Evolutionary conservation across 139 green algal species (phyloP).

Genomic region (Micractinium conductrix): DNA sequence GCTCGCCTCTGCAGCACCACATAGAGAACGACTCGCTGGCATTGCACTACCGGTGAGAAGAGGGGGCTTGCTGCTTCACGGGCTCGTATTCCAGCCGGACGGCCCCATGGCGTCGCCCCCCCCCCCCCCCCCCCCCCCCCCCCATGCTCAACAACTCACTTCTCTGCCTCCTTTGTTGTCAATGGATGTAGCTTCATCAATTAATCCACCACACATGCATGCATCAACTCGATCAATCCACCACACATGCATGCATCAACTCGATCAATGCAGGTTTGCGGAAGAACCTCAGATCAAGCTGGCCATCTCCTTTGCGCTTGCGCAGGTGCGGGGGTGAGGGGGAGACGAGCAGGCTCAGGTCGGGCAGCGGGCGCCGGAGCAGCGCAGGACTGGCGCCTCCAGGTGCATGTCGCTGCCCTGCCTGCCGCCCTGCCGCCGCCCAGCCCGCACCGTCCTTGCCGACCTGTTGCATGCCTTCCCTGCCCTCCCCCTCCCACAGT

Average conservation of each 20-base stretch:
- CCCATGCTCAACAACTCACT: background rate
- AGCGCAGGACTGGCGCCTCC: too few relatives aligned
- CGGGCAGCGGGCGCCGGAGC: too few relatives aligned
- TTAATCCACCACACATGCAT: background rate
- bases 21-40: constrained; percentile 44
- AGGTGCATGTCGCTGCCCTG: too few relatives aligned
- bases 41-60: constrained; percentile 24
- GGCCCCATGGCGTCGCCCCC: too few relatives aligned
- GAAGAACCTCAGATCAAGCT: constrained; percentile 64
- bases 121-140: background rate
- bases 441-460: too few relatives aligned
- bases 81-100: too few relatives aligned
- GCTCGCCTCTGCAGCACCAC: constrained; percentile 30
- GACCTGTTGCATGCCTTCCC: too few relatives aligned
- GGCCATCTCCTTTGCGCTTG: constrained; percentile 59
- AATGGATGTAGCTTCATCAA: background rate
- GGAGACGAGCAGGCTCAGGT: constrained; percentile 79
- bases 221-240: too few relatives aligned
- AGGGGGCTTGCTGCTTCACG: too few relatives aligned
- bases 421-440: too few relatives aligned
- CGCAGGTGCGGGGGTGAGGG: too few relatives aligned
- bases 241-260: too few relatives aligned
- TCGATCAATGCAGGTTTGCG: constrained; percentile 17
- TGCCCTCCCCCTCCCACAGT: background rate
- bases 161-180: background rate